Base-by-base conservation (phyloP, 768 basidiomycete genomes). In the Trametes coccinea region DNA sequence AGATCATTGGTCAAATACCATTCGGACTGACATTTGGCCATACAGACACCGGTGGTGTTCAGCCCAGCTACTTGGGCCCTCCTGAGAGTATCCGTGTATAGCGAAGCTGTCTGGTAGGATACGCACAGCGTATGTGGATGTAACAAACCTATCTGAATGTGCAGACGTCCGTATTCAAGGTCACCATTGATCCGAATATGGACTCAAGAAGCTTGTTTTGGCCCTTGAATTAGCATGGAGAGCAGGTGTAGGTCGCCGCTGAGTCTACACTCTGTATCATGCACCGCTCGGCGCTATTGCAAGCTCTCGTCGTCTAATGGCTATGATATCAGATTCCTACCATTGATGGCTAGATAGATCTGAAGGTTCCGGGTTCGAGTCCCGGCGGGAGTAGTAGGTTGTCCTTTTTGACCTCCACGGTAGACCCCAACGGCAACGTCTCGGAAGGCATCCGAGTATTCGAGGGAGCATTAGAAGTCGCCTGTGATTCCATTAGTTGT, bases 11-110 rank as follows among this genome's bases (percentile, higher is more conserved):
- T n/a, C 33, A 41, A 40, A 8, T 39, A 55, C 0, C 11, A 10
- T 48, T 3, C 9, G 4, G 17, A 6, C n/a, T 41, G 27, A 39
- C 54, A 41, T 31, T 54, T 48, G 14, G 44, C 31, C 55, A 39
- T 31, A 8, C 63, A 85, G 86, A 87, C 70, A 79, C 82, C 17
- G 86, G 86, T 37, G 83, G 82, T 14, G 75, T 87, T 3, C 67
- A 73, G 43, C 71, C 79, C 0, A 86, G 84, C 63, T 88, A 87
- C 66, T 76, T 88, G 47, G 86, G 86, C 7, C 86, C 86, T 31
- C 84, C 86, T 0, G 86, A 87, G 70, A 85, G 84, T 67, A 70
- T 76, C n/a, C 61, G 56, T 16, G 61, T 72, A n/a, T 64, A 40
- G 51, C 6, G 45, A 46, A 11, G 34, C 11, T 22, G 22, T 22